Evolutionary conservation across 1,284 basidiomycete genomes (phyloP), one percentile per base, ranked within the genome.

Genomic region (Sanghuangporus weigelae): DNA sequence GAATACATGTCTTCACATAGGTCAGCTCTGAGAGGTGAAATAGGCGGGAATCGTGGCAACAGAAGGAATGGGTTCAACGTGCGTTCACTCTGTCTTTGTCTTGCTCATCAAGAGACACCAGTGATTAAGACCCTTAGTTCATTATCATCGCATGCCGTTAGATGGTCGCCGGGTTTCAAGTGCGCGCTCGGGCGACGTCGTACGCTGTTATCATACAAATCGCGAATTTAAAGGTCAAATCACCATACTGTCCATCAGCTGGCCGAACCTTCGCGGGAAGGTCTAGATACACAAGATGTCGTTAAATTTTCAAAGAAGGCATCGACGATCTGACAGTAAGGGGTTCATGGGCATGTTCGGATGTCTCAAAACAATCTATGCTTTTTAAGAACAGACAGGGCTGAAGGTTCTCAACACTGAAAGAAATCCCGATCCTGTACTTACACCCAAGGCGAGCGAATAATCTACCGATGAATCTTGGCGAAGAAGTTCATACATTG

Each of bases 311-410:
- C 53, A 54, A 38, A 31, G 53, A 54, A 54, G 53, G 53, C 26
- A 54, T 54, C 53, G 53, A 54, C 26, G 53, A 54, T 54, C 53
- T 54, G 35, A 54, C 53, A 54, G 53, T 38, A 54, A 54, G 53
- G 53, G 53, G 31, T 16, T 5, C 11, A 46, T 2, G 44, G 44
- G 44, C 44, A 6, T 35, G 53, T 38, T 26, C 50, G 50, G 21
- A 35, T 38, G 38, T 36, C 16, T 38, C 26, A 4, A 54, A 35
- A 6, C 53, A 54, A 54, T 54, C 53, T 54, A 54, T 54, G 53
- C 53, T 54, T 54, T 38, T 54, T 54, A 12, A 54, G 53, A 54
- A 35, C 8, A n/a, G 2, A n/a, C 16, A 38, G 53, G 31, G 16
- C n/a, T n/a, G 53, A n/a, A 54, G 21, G 19, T 51, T 51, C 21